Conservation (phyloP, 2,329 filamentous ascomycete species). For the Fusarium liriodendri region DNA sequence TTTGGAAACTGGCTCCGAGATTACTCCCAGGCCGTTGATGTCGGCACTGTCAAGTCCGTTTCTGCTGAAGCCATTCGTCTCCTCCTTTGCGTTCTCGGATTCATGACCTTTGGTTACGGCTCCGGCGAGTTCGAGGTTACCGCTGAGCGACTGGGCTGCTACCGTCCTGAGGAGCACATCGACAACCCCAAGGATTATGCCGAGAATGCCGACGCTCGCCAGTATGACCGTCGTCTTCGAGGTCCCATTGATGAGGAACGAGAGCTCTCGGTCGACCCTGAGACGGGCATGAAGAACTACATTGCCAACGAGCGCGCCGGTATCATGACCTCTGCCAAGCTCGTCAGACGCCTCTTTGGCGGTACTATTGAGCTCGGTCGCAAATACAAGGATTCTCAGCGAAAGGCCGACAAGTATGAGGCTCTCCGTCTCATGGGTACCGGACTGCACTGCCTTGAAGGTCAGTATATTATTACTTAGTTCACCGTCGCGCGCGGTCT, state of each 20-base stretch:
- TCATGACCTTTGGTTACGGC: constrained; percentile 88
- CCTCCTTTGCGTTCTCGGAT: constrained; percentile 87
- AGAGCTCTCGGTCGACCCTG: constrained; percentile 82
- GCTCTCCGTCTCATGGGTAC: constrained; percentile 88
- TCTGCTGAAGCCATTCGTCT: constrained; percentile 92
- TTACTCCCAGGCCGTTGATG: constrained; percentile 94
- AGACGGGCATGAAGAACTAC: constrained; percentile 89
- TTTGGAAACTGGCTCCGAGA: constrained; percentile 96
- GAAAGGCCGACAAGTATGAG: constrained; percentile 82
- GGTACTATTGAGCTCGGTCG: constrained; percentile 84
- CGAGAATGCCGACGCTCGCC: constrained; percentile 85
- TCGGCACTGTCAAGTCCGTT: constrained; percentile 91
- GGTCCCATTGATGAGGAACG: constrained; percentile 82
- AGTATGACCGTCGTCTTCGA: constrained; percentile 84
- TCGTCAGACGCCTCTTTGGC: constrained; percentile 79
- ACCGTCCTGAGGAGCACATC: constrained; percentile 80
- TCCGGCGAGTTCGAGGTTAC: constrained; percentile 89
- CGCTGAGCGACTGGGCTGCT: constrained; percentile 83
- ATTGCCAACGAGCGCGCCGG: constrained; percentile 85
- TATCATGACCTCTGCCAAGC: constrained; percentile 84
- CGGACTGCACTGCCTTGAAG: constrained; percentile 88
- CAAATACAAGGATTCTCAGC: constrained; percentile 69
- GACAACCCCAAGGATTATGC: constrained; percentile 90
- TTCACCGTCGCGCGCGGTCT: not conserved
- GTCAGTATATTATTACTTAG: constrained; percentile 49